phyloP scores from a whole-genome alignment of 768 basidiomycete genomes.

The Chalciporus pseudorubinellus region DNA sequence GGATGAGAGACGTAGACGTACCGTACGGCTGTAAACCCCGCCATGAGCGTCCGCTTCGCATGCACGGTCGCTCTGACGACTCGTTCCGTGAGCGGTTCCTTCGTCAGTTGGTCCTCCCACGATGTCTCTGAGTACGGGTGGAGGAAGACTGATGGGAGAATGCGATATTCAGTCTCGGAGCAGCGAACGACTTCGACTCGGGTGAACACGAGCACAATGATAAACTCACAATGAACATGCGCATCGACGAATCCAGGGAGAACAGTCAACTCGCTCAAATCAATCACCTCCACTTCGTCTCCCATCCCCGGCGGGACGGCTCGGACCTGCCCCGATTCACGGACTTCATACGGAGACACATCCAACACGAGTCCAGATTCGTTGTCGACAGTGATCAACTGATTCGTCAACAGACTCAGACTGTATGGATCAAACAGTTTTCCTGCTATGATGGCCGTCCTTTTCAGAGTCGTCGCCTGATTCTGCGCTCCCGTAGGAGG shows the following conservation, averaged over 20 bases:
- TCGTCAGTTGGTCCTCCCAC: constrained; percentile 61
- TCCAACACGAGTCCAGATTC: constrained; percentile 48
- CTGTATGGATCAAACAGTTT: constrained; percentile 50
- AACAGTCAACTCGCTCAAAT: constrained; percentile 46
- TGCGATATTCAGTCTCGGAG: too few species aligned
- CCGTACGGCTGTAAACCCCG: constrained; percentile 65
- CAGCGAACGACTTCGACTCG: neutral
- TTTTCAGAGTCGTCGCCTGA: neutral
- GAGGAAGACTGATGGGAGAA: constrained; percentile 46
- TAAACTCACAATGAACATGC: constrained; percentile 51
- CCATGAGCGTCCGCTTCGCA: constrained; percentile 53
- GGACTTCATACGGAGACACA: constrained; percentile 28
- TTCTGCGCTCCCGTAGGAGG: too few species aligned
- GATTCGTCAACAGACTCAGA: constrained; percentile 41
- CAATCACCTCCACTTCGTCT: constrained; percentile 34
- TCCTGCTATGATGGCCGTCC: constrained; percentile 38
- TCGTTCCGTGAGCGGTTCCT: constrained; percentile 56
- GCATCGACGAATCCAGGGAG: constrained; percentile 58
- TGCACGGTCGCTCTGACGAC: constrained; percentile 61
- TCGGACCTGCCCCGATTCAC: neutral
- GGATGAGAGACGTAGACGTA: constrained; percentile 24
- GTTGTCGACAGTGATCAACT: constrained; percentile 46
- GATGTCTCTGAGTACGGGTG: constrained; percentile 58
- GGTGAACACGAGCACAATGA: too few species aligned
- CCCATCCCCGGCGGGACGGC: neutral